Base-by-base conservation (phyloP, 2,329 filamentous ascomycete species). In the Aureobasidium mangrovei region DNA sequence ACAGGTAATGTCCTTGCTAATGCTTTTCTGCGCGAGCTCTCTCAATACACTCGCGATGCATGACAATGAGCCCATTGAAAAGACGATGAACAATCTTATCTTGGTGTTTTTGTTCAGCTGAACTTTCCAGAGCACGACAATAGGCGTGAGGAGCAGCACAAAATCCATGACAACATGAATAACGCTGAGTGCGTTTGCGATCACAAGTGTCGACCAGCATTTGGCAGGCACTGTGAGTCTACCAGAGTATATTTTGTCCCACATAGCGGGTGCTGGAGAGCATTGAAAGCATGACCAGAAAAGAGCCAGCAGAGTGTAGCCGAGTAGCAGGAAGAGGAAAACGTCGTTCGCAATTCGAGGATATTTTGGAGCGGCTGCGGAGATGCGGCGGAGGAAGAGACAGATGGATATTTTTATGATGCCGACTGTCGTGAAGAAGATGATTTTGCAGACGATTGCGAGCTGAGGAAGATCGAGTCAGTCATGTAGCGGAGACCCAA, bases 141-240 rank as follows among this genome's bases (percentile, higher is more conserved):
- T 52, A 4, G 48, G 48, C 5, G 48, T 52, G 7, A 43, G 38
- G 26, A 52, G 48, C 28, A 52, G 31, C 38, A 52, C 32, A 43
- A 52, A 52, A 36, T 52, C 48, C 48, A 52, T 52, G 39, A 52
- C 39, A 28, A 52, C 48, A 10, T 52, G 48, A 3, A 52, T 52
- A 2, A 52, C 39, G 24, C 48, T 52, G 3, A 52, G 39, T 10
- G 48, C 31, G 27, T 52, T 52, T 2, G 48, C 48, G 18, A 52
- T 31, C 6, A 52, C 29, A n/a, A 42, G 5, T n/a, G 48, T 52
- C 5, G 48, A 52, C 48, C 48, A 52, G 9, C 48, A 52, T 24
- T 52, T 42, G 10, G 48, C 48, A 26, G 48, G 48, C 5, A 33
- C 24, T 10, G 39, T 29, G 7, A 42, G 48, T 36, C 28, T 26